A percentile compares a stretch with the other conserved stretches of the same genome.
Evolutionary conservation across 2,329 filamentous ascomycete genomes (phyloP).

Genomic region (Didymella glomerata): DNA sequence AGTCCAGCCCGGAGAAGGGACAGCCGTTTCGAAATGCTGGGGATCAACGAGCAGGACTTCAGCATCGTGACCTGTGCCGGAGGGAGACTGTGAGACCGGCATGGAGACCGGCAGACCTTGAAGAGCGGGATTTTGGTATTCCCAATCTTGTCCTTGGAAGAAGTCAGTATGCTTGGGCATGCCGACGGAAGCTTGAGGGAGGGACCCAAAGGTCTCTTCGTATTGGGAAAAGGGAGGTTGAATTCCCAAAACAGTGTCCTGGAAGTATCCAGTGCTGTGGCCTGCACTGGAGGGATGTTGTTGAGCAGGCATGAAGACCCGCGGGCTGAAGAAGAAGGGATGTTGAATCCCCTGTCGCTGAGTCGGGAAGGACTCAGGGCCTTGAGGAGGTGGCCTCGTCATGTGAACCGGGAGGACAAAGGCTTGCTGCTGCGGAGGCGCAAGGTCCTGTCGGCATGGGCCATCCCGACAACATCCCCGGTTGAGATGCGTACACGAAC

Average conservation of each 20-base stretch:
- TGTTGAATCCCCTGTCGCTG: neutral
- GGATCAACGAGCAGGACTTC: neutral
- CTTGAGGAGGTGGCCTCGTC: neutral
- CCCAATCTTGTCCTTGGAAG: neutral
- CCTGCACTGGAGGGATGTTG: neutral
- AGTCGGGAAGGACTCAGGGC: neutral
- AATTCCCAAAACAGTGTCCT: neutral
- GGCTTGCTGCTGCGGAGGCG: neutral
- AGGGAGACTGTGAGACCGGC: neutral
- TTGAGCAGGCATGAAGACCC: neutral
- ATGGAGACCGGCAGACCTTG: neutral
- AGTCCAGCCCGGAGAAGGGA: neutral
- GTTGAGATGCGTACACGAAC: no score
- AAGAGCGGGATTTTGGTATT: neutral
- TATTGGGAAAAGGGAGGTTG: neutral
- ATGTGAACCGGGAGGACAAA: neutral
- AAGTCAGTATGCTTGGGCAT: neutral
- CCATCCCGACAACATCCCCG: no score
- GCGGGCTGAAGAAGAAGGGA: neutral
- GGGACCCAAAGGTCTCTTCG: neutral
- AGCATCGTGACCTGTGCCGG: neutral
- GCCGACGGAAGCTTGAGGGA: neutral
- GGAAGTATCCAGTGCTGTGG: neutral
- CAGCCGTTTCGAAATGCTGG: neutral
- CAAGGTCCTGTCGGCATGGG: no score